A percentile compares a stretch with the other conserved stretches of the same genome.
Evolutionary conservation across 805 yeast genomes (phyloP).

Genomic region (Hanseniaspora opuntiae): DNA sequence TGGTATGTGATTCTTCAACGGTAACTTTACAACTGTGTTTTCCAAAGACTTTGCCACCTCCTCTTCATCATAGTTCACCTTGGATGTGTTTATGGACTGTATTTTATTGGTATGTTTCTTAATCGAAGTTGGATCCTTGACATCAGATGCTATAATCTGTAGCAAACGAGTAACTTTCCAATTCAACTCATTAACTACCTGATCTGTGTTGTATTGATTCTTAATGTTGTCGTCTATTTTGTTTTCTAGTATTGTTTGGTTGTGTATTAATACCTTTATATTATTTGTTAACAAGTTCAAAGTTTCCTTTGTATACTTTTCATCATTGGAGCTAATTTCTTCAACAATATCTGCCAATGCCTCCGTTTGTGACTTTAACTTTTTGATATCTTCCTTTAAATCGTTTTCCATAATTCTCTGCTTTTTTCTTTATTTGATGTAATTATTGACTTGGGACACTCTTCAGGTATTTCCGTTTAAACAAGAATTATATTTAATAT

Average conservation of each 20-base stretch:
- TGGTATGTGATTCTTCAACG: conserved; percentile 15
- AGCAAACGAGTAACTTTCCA: conserved; percentile 14
- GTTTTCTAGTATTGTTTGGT: conserved; percentile 26
- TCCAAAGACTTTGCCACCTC: conserved; percentile 5
- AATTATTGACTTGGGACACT: not conserved
- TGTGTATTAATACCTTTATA: conserved; percentile 22
- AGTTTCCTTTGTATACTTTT: conserved; percentile 12
- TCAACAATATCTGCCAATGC: not conserved
- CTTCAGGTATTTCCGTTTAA: too few species aligned
- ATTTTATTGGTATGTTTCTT: conserved; percentile 5
- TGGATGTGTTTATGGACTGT: not conserved
- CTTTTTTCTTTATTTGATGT: not conserved
- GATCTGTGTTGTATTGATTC: conserved; percentile 27
- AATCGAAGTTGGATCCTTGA: not conserved
- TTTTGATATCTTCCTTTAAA: conserved; percentile 13
- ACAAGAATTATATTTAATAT: too few species aligned
- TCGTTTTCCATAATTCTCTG: conserved; percentile 18
- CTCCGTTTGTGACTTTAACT: not conserved
- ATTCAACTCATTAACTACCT: conserved; percentile 22
- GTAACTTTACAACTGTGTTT: conserved; percentile 11
- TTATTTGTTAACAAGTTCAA: conserved; percentile 20
- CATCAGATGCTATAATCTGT: conserved; percentile 3
- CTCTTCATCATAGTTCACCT: not conserved
- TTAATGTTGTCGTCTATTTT: conserved; percentile 25
- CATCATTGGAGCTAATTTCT: conserved; percentile 9